Percentiles rank a stretch among this genome's conserved stretches.
Conservation (phyloP, 306 rosid species). For the Castanea mollissima region DNA sequence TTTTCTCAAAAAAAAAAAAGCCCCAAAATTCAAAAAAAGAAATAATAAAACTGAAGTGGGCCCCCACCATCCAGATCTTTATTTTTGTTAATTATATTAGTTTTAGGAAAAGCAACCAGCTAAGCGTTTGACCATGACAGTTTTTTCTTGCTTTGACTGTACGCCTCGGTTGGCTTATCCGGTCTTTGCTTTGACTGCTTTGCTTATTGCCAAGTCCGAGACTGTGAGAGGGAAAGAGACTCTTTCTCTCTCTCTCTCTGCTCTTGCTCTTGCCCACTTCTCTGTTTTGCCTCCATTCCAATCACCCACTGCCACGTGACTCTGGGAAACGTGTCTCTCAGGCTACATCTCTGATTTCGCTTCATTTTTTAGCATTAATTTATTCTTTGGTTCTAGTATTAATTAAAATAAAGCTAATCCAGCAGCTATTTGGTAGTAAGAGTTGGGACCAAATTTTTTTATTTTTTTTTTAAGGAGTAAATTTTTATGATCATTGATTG, state of each 20-base stretch:
- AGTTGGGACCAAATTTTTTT: conserved; percentile 7
- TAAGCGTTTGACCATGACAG: conserved; percentile 58
- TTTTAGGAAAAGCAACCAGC: conserved; percentile 48
- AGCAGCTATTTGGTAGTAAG: not conserved
- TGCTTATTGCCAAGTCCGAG: conserved; percentile 27
- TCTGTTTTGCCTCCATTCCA: conserved; percentile 20
- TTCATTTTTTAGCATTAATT: not conserved
- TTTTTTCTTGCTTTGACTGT: conserved; percentile 61
- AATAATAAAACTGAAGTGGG: not conserved
- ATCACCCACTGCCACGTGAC: conserved; percentile 36
- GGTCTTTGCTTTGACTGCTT: conserved; percentile 63
- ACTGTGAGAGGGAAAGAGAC: not conserved
- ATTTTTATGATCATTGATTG: too few species aligned
- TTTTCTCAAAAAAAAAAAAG: not conserved
- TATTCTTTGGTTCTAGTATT: not conserved
- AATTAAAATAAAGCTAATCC: too few species aligned
- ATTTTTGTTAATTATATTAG: not conserved
- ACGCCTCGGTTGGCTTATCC: conserved; percentile 59
- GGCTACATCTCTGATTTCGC: conserved; percentile 28
- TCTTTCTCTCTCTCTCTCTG: not conserved
- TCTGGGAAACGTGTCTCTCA: conserved; percentile 36
- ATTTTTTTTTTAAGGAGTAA: too few species aligned
- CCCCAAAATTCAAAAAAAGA: not conserved
- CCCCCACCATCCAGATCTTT: conserved; percentile 13
- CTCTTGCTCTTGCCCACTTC: not conserved